Percentiles rank a stretch among this genome's conserved stretches.
These are phyloP conservation scores for Penicillium sp. DNA, from an alignment of 2,329 filamentous ascomycete species.

Conservation along the genomic window DNA sequence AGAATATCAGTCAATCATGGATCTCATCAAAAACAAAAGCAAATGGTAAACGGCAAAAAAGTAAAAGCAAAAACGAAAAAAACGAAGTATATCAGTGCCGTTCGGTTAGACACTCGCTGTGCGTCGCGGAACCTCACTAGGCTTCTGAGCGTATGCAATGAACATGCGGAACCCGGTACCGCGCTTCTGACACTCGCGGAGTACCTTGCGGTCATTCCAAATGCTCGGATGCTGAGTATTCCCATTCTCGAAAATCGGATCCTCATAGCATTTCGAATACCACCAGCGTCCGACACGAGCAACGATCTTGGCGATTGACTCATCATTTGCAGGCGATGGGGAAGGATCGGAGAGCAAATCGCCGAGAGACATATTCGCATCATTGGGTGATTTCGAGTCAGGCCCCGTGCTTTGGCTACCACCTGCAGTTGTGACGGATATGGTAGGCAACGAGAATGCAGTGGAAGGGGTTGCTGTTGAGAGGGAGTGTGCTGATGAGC, in stretches of 20 bases:
- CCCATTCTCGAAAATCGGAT: constrained; percentile 51
- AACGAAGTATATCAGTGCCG: constrained; percentile 6
- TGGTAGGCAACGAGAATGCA: constrained; percentile 22
- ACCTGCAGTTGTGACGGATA: constrained; percentile 22
- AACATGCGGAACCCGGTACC: constrained; percentile 85
- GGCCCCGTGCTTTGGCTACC: constrained; percentile 13
- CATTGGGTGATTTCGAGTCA: constrained; percentile 32
- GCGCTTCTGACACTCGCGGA: constrained; percentile 82
- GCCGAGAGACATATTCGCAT: constrained; percentile 52
- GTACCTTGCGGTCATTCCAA: constrained; percentile 71
- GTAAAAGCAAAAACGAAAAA: too few relatives aligned
- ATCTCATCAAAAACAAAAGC: constrained; percentile 12
- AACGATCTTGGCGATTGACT: constrained; percentile 88
- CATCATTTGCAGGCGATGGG: constrained; percentile 69
- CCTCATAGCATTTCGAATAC: constrained; percentile 92
- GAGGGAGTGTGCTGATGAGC: constrained; percentile 38
- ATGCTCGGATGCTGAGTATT: constrained; percentile 60
- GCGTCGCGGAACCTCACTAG: constrained; percentile 48
- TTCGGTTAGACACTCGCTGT: constrained; percentile 44
- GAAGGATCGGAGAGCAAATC: constrained; percentile 71
- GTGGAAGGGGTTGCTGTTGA: constrained; percentile 28
- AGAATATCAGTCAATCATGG: constrained; percentile 9
- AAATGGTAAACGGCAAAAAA: constrained; percentile 4
- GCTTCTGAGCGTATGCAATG: constrained; percentile 87
- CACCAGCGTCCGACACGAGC: constrained; percentile 92